These are phyloP conservation scores for Naganishia friedmannii DNA, from an alignment of 768 basidiomycete species.

Conservation along the genomic window DNA sequence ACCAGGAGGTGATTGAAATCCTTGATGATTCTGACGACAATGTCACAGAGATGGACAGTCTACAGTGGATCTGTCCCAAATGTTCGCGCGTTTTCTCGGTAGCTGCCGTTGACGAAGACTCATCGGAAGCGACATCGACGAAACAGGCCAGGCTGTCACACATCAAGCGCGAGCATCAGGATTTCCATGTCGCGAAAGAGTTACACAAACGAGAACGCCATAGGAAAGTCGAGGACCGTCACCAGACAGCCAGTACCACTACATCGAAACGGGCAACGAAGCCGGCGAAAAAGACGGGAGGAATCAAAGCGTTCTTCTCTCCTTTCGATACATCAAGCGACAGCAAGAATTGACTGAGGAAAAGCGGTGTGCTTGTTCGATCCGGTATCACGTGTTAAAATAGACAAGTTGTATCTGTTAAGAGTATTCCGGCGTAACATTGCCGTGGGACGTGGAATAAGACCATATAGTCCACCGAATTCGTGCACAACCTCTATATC, in stretches of 20 bases:
- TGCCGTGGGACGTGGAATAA: no score
- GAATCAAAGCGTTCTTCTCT: constrained; percentile 50
- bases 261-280: constrained; percentile 40
- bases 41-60: neutral
- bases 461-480: neutral
- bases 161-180: constrained; percentile 67
- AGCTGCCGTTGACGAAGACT: constrained; percentile 12
- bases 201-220: constrained; percentile 57
- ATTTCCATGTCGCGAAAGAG: constrained; percentile 84
- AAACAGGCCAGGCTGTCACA: constrained; percentile 32
- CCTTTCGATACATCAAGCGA: constrained; percentile 3
- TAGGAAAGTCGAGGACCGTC: constrained; percentile 38
- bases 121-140: constrained; percentile 12
- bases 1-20: constrained; percentile 48
- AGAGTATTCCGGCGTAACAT: no score
- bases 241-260: constrained; percentile 35
- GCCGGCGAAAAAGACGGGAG: constrained; percentile 53
- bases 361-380: neutral
- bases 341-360: neutral
- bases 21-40: constrained; percentile 46
- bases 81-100: constrained; percentile 55
- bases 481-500: constrained; percentile 2
- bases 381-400: no score
- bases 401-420: no score
- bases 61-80: constrained; percentile 45